phyloP scores from a whole-genome alignment of 148 eudicot species.

The Spergularia bocconei region DNA sequence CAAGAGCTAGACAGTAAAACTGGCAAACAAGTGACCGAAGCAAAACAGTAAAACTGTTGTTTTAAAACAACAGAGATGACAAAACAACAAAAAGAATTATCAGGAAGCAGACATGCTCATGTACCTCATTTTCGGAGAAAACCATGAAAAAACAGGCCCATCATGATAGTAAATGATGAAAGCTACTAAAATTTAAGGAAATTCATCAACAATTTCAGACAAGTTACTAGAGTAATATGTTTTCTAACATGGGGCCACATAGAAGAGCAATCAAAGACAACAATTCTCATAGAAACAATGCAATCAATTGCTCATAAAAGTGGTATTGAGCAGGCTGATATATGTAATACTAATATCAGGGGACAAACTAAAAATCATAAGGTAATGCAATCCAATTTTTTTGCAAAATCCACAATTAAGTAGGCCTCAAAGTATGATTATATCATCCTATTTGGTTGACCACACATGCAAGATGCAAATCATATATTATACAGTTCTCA shows the following conservation, averaged over 20 bases:
- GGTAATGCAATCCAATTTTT: constrained; percentile 9
- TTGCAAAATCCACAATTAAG: constrained; percentile 9
- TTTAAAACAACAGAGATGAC: neutral
- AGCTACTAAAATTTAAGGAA: neutral
- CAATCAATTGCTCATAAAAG: constrained; percentile 23
- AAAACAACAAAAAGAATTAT: neutral
- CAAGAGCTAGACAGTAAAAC: neutral
- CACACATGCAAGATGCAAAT: constrained; percentile 19
- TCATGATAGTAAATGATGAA: constrained; percentile 1
- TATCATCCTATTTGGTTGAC: constrained; percentile 21
- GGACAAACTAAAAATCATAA: constrained; percentile 29
- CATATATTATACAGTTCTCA: constrained; percentile 8
- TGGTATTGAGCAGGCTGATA: neutral
- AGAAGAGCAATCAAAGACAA: constrained; percentile 2
- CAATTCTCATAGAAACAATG: constrained; percentile 8
- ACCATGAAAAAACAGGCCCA: constrained; percentile 14
- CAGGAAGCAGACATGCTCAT: constrained; percentile 12
- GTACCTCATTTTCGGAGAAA: constrained; percentile 6
- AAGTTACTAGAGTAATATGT: neutral
- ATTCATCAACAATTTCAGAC: neutral
- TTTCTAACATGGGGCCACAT: constrained; percentile 17
- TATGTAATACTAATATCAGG: constrained; percentile 1
- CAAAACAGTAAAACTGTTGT: neutral
- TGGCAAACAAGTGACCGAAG: too few relatives aligned
- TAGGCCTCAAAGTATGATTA: constrained; percentile 23